Evolutionary conservation across 2,329 filamentous ascomycete genomes (phyloP), one percentile per base, ranked within the genome.

Genomic region (Aspergillus floridensis): DNA sequence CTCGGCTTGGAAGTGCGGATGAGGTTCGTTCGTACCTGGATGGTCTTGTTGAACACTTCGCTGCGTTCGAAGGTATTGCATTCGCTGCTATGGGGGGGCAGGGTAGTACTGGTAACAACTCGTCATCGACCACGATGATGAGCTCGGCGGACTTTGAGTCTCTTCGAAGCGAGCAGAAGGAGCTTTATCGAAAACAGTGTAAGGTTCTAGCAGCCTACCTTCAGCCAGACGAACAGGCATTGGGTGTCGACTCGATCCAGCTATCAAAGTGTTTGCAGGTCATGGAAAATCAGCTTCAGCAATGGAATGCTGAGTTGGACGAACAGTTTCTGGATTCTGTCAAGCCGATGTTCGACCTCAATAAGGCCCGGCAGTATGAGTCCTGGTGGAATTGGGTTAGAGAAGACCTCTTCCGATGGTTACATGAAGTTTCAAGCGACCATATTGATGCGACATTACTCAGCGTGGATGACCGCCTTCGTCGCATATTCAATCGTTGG

Each of bases 341-440:
- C 11, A 52, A 62, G 11, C 66, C 73, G 2, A 58, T 66, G 0
- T 77, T 76, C 41, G 63, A 71, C 22, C n/a, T 56, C 14, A 53
- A 49, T 0, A 72, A 75, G 48, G 59, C 58, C 16, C 68, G 75
- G 1, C 48, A 56, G 3, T 77, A 72, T 60, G 64, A 74, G 46
- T 76, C 73, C 2, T 73, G 63, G 56, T 77, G 75, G 75, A 76
- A 75, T 54, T 75, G 73, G 73, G 71, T 58, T 2, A 56, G 66
- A 0, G 67, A 74, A 57, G 72, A 72, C 2, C 57, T 66, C 22
- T 48, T 65, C 11, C 50, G 51, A 10, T 59, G 62, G 50, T 26
- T 63, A 19, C 52, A 56, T 7, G 54, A 60, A 10, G 22, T 57
- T 8, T 53, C 14, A 1, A 24, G 57, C 11, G 21, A 32, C 10